Evolutionary conservation across 495 filamentous ascomycete genomes (phyloP).

Genomic region (Cercophora sp.): DNA sequence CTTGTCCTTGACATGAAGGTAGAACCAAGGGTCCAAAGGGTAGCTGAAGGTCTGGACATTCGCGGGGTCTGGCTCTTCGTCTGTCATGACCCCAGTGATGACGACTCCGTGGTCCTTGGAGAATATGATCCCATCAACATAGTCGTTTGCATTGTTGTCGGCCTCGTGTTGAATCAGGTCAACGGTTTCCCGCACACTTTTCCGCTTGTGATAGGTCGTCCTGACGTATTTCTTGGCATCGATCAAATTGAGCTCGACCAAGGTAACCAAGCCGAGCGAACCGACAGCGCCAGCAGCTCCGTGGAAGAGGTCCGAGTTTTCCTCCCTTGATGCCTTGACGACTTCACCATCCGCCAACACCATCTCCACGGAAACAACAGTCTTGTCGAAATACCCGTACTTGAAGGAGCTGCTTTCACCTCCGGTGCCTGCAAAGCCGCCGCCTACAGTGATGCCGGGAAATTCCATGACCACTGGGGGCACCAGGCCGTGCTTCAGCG

Average conservation of each 20-base stretch:
- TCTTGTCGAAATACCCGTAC: slow-evolving; percentile 56
- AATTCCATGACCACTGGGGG: slow-evolving; percentile 61
- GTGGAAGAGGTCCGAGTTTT: slow-evolving; percentile 51
- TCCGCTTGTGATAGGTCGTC: slow-evolving; percentile 41
- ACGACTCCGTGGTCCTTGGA: slow-evolving; percentile 44
- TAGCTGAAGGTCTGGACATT: slow-evolving; percentile 34
- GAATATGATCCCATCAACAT: slow-evolving; percentile 48
- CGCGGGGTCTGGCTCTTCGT: not conserved
- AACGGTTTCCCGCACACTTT: slow-evolving; percentile 10
- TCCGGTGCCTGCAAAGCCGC: slow-evolving; percentile 56
- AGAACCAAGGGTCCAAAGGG: slow-evolving; percentile 50
- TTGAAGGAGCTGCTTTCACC: slow-evolving; percentile 58
- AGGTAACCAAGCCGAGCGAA: slow-evolving; percentile 53
- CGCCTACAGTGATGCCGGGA: slow-evolving; percentile 62
- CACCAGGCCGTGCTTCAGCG: slow-evolving; percentile 47
- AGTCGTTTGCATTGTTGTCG: slow-evolving; percentile 35
- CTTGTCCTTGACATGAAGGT: slow-evolving; percentile 34
- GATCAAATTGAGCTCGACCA: slow-evolving; percentile 52
- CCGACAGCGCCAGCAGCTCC: slow-evolving; percentile 57
- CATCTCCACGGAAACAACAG: slow-evolving; percentile 54
- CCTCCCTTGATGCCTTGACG: slow-evolving; percentile 28
- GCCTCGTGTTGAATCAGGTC: slow-evolving; percentile 3
- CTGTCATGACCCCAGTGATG: slow-evolving; percentile 38
- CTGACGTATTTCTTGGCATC: slow-evolving; percentile 49
- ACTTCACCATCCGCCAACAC: slow-evolving; percentile 53